Evolutionary conservation across 345 rosid species (phyloP).

Genomic region (Clausena lansium): DNA sequence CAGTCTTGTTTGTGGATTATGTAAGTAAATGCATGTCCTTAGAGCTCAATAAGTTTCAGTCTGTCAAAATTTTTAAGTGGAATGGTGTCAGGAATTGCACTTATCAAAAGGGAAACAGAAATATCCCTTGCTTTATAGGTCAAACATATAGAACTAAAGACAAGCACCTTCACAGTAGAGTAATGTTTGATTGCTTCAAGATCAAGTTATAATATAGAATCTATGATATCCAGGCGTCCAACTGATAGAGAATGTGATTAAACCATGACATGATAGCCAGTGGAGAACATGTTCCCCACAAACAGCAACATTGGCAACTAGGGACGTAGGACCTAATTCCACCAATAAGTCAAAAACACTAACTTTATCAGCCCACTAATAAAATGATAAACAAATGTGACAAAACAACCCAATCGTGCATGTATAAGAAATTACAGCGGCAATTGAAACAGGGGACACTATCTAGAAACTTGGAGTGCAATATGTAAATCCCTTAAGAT

Average conservation of each 20-base stretch:
- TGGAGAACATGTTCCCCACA: slow-evolving; percentile 9
- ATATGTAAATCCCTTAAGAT: slow-evolving; percentile 1
- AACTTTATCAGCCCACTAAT: slow-evolving; percentile 17
- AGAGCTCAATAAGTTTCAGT: background rate
- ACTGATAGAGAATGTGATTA: background rate
- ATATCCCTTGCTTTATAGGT: background rate
- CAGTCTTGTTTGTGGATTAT: background rate
- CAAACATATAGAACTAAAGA: background rate
- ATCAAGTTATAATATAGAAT: background rate
- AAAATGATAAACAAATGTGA: slow-evolving; percentile 12
- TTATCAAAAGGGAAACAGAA: background rate
- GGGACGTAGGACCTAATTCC: slow-evolving; percentile 15
- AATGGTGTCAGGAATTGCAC: background rate
- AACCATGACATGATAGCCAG: slow-evolving; percentile 10
- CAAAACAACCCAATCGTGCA: slow-evolving; percentile 19
- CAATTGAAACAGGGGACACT: background rate
- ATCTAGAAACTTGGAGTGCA: background rate
- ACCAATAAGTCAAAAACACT: slow-evolving; percentile 4
- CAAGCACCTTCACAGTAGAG: background rate
- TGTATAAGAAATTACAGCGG: background rate
- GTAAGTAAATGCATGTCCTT: background rate
- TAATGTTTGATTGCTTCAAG: background rate
- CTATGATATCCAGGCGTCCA: background rate
- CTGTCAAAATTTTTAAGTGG: background rate
- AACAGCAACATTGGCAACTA: slow-evolving; percentile 12